Conservation (phyloP, 495 filamentous ascomycete genomes). For the Penicillium coffeae region DNA sequence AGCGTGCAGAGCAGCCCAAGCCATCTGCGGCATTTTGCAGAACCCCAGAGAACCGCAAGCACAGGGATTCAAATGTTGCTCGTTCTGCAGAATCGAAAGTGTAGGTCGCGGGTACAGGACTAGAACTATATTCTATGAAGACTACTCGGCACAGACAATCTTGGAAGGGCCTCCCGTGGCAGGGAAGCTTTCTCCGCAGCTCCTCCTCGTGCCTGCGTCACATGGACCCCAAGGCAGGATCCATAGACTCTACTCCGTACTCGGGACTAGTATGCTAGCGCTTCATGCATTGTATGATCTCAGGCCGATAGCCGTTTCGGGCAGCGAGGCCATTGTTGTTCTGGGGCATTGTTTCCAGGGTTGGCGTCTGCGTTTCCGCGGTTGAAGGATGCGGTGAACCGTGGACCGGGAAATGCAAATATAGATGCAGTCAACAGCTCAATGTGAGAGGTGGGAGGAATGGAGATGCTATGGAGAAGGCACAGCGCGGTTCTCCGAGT, state of each 20-base stretch:
- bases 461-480: too few relatives aligned
- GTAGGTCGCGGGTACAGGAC: too few relatives aligned
- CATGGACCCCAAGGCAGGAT: background rate
- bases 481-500: too few relatives aligned
- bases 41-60: too few relatives aligned
- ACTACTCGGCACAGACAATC: too few relatives aligned
- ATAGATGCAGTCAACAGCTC: background rate
- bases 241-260: too few relatives aligned
- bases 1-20: conserved; percentile 14
- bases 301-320: background rate
- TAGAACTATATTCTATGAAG: too few relatives aligned
- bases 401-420: background rate
- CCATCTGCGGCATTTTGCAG: background rate
- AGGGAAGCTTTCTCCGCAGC: background rate
- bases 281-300: background rate
- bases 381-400: conserved; percentile 15
- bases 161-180: too few relatives aligned
- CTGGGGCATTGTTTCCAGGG: conserved; percentile 12
- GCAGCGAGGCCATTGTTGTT: background rate
- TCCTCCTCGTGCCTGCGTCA: conserved; percentile 1
- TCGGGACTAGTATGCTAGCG: too few relatives aligned
- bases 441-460: too few relatives aligned
- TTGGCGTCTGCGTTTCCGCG: conserved; percentile 8
- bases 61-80: background rate
- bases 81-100: too few relatives aligned